phyloP scores from a whole-genome alignment of 768 basidiomycete genomes.

The Boletellus ananas region DNA sequence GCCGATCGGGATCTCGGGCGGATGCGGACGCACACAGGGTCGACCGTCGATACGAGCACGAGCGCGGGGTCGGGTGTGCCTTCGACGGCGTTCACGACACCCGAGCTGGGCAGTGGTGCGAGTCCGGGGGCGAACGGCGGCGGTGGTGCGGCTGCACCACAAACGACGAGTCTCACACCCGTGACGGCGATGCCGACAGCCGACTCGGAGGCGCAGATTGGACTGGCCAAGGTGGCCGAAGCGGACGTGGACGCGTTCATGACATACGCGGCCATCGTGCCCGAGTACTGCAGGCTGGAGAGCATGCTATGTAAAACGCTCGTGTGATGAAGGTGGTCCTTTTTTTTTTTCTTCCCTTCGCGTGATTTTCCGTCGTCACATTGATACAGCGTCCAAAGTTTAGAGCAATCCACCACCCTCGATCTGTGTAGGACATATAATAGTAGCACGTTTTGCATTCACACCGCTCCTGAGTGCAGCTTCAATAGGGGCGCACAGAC shows the following conservation, averaged over 20 bases:
- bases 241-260: slow-evolving; percentile 82
- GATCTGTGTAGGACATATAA: slow-evolving; percentile 8
- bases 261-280: slow-evolving; percentile 81
- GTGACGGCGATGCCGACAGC: slow-evolving; percentile 68
- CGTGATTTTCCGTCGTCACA: too few species aligned
- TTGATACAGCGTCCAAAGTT: slow-evolving; percentile 1
- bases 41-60: slow-evolving; percentile 34
- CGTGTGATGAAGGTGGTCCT: slow-evolving; percentile 29
- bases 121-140: slow-evolving; percentile 34
- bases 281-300: slow-evolving; percentile 79
- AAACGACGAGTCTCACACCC: slow-evolving; percentile 60
- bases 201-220: slow-evolving; percentile 70
- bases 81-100: slow-evolving; percentile 57
- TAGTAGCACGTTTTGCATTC: background rate
- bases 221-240: slow-evolving; percentile 78
- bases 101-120: slow-evolving; percentile 44
- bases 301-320: slow-evolving; percentile 67
- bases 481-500: background rate
- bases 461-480: background rate
- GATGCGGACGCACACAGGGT: slow-evolving; percentile 54
- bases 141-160: slow-evolving; percentile 31
- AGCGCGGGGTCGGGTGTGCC: slow-evolving; percentile 38
- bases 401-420: background rate
- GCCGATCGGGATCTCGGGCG: slow-evolving; percentile 42
- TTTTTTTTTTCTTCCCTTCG: background rate